Percentiles rank a stretch among this genome's conserved stretches.
Evolutionary conservation across 768 basidiomycete species (phyloP).

Genomic region (Trametes maxima): DNA sequence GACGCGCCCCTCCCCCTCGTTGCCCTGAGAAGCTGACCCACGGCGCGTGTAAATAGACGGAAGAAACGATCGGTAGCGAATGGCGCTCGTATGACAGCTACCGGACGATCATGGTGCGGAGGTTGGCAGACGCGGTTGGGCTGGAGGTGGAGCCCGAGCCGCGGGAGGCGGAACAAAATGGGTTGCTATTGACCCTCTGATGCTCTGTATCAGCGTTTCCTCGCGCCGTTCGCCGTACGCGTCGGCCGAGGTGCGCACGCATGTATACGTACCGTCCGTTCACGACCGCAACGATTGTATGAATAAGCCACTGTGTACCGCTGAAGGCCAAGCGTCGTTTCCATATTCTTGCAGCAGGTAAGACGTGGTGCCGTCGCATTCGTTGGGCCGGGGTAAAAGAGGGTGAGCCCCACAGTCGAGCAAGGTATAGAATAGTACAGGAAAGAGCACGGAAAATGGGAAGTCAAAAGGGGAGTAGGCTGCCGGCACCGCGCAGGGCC

Average conservation of each 20-base stretch:
- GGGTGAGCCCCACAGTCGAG: background rate
- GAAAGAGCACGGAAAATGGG: background rate
- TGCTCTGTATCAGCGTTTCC: background rate
- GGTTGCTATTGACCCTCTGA: constrained; percentile 13
- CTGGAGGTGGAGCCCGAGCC: constrained; percentile 42
- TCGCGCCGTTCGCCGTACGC: background rate
- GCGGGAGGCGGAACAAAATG: constrained; percentile 11
- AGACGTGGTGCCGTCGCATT: background rate
- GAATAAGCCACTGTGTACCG: constrained; percentile 4
- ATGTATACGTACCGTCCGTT: constrained; percentile 4
- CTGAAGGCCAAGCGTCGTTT: background rate
- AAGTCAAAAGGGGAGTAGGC: constrained; percentile 71
- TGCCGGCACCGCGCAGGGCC: constrained; percentile 83
- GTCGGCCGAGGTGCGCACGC: background rate
- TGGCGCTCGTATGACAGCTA: constrained; percentile 70
- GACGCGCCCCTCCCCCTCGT: background rate
- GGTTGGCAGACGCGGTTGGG: constrained; percentile 66
- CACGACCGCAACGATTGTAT: constrained; percentile 12
- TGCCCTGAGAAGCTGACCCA: constrained; percentile 5
- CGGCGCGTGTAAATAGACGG: constrained; percentile 16
- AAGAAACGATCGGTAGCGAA: constrained; percentile 49
- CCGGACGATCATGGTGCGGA: constrained; percentile 73
- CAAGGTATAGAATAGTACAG: constrained; percentile 5
- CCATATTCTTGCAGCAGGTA: background rate
- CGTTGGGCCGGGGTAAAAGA: background rate